Percentiles rank a stretch among this genome's conserved stretches.
phyloP scores from a whole-genome alignment of 805 yeast genomes.

The Myxozyma monticola region DNA sequence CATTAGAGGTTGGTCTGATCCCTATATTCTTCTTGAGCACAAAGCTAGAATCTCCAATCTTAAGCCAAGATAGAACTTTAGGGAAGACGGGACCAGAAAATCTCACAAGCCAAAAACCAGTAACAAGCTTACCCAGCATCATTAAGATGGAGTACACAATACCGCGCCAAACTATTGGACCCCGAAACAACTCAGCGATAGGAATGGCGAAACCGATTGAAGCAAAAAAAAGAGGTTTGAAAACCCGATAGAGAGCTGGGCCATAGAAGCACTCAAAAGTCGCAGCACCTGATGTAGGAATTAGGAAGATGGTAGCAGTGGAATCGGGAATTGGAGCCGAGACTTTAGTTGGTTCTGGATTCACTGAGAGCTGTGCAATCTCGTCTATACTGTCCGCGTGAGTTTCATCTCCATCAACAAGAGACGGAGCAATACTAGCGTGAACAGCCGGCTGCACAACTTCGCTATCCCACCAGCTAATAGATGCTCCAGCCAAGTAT shows the following conservation, averaged over 20 bases:
- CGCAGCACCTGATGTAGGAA: background rate
- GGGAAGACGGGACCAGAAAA: background rate
- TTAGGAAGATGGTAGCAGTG: too few species aligned
- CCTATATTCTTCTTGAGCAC: too few species aligned
- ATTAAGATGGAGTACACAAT: constrained; percentile 19
- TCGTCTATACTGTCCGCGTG: too few species aligned
- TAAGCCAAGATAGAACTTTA: background rate
- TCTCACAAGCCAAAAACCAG: constrained; percentile 23
- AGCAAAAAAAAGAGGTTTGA: constrained; percentile 25
- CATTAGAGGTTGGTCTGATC: too few species aligned
- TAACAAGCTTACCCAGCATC: constrained; percentile 18
- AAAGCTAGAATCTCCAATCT: background rate
- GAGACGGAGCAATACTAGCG: too few species aligned
- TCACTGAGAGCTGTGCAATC: too few species aligned
- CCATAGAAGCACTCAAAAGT: constrained; percentile 1
- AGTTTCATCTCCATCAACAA: too few species aligned
- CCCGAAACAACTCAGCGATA: constrained; percentile 19
- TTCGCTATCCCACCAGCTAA: constrained; percentile 9
- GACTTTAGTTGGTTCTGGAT: background rate
- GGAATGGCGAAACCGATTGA: constrained; percentile 29
- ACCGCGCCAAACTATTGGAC: constrained; percentile 23
- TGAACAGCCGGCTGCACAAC: background rate
- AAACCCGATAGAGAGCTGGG: constrained; percentile 1
- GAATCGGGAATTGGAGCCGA: too few species aligned
- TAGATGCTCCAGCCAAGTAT: constrained; percentile 12